Evolutionary conservation across 345 rosid species (phyloP).

Genomic region (Mangifera indica): DNA sequence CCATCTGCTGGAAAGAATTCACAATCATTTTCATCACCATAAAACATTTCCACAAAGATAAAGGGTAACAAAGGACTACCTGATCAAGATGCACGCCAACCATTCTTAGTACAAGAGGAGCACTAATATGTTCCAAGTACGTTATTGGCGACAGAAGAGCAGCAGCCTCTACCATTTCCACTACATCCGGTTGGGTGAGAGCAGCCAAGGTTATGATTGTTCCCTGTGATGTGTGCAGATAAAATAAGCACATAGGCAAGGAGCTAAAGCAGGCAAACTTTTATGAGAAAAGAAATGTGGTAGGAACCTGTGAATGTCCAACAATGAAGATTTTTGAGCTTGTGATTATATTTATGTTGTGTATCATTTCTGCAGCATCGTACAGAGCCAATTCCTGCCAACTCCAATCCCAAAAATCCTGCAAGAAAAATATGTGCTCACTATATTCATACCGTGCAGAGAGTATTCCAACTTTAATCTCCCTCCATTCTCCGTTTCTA

Average conservation of each 20-base stretch:
- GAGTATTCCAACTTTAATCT: background rate
- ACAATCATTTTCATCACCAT: slow-evolving; percentile 21
- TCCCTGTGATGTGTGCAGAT: slow-evolving; percentile 45
- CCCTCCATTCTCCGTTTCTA: background rate
- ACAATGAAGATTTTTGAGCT: slow-evolving; percentile 71
- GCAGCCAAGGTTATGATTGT: slow-evolving; percentile 93
- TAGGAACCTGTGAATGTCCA: slow-evolving; percentile 90
- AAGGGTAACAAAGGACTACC: slow-evolving; percentile 37
- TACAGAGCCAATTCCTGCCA: slow-evolving; percentile 89
- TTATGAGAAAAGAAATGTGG: background rate
- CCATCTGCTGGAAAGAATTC: slow-evolving; percentile 46
- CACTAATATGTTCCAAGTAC: slow-evolving; percentile 72
- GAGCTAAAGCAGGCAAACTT: slow-evolving; percentile 3
- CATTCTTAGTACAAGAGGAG: slow-evolving; percentile 86
- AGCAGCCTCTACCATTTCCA: slow-evolving; percentile 87
- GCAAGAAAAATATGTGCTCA: slow-evolving; percentile 24
- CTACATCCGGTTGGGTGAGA: slow-evolving; percentile 66
- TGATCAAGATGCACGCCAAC: slow-evolving; percentile 85
- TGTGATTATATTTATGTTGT: slow-evolving; percentile 44
- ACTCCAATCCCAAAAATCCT: slow-evolving; percentile 98
- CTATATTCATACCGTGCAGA: background rate
- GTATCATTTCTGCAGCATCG: slow-evolving; percentile 77
- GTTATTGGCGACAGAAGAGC: slow-evolving; percentile 89
- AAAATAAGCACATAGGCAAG: slow-evolving; percentile 6
- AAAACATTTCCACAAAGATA: slow-evolving; percentile 21